phyloP scores from a whole-genome alignment of 202 grass and related monocot species.

The Carex sylvatica region DNA sequence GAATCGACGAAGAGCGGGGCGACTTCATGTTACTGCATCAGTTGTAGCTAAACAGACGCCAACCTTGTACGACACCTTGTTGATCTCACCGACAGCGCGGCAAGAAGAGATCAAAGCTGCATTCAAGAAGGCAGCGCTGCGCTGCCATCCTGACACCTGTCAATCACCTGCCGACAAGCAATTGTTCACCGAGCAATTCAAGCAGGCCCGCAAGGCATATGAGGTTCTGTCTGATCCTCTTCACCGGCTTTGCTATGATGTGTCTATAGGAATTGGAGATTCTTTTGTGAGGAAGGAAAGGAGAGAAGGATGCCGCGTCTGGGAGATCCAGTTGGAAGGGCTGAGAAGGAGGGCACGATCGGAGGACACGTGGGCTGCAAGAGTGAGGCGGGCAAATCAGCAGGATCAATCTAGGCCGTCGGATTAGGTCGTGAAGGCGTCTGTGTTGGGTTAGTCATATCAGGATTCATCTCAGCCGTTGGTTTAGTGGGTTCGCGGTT shows the following conservation, averaged over 20 bases:
- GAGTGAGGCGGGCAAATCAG: conserved; percentile 37
- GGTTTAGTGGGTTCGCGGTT: not conserved
- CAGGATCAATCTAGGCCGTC: not conserved
- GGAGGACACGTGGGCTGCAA: conserved; percentile 54
- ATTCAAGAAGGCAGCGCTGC: conserved; percentile 56
- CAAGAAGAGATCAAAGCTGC: conserved; percentile 73
- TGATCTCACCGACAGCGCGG: conserved; percentile 40
- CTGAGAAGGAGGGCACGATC: conserved; percentile 27
- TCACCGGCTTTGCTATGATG: conserved; percentile 55
- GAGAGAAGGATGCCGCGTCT: conserved; percentile 37
- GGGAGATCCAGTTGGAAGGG: conserved; percentile 61
- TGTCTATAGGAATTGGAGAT: conserved; percentile 47
- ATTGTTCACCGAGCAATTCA: conserved; percentile 51
- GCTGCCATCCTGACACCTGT: conserved; percentile 88
- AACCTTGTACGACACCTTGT: conserved; percentile 73
- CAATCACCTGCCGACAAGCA: conserved; percentile 7
- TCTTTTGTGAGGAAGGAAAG: not conserved
- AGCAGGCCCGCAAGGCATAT: conserved; percentile 68
- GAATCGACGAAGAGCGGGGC: conserved; percentile 22
- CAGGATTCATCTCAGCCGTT: not conserved
- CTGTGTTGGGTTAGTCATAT: not conserved
- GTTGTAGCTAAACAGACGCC: not conserved
- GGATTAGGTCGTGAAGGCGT: not conserved
- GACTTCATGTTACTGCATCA: conserved; percentile 14
- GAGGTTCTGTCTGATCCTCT: conserved; percentile 76